Percentiles rank a stretch among this genome's conserved stretches.
Conservation (phyloP, 1,139 yeast species). For the Zygotorulaspora mrakii region DNA sequence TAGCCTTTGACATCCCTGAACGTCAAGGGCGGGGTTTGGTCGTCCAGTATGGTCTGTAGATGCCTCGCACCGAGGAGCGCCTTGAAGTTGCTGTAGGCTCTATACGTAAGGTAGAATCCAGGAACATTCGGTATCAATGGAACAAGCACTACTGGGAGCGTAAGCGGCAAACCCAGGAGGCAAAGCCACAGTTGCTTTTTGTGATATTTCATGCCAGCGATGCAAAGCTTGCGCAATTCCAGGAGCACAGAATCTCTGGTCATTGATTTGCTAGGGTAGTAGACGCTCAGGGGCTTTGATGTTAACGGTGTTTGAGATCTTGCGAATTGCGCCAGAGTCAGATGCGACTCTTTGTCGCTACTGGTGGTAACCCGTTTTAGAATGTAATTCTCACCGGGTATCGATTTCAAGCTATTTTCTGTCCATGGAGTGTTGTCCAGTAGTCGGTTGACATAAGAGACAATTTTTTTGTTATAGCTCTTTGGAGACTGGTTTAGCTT, state of each 20-base stretch:
- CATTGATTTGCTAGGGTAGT: conserved; percentile 27
- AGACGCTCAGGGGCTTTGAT: conserved; percentile 18
- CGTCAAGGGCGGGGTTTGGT: conserved; percentile 20
- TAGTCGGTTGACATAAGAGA: conserved; percentile 40
- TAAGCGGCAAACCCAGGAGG: conserved; percentile 65
- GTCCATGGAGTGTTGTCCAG: conserved; percentile 49
- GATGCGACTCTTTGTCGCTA: conserved; percentile 18
- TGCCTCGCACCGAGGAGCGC: conserved; percentile 77
- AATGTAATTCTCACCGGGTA: conserved; percentile 44
- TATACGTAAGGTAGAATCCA: conserved; percentile 77
- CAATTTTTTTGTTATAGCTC: conserved; percentile 43
- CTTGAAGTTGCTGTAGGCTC: conserved; percentile 80
- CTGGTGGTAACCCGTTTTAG: conserved; percentile 26
- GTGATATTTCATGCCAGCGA: conserved; percentile 43
- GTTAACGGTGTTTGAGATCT: conserved; percentile 11
- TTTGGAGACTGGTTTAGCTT: conserved; percentile 42
- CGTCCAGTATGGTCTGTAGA: conserved; percentile 37
- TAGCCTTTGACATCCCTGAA: conserved; percentile 26
- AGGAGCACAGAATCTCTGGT: conserved; percentile 24
- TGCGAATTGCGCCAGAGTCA: conserved; percentile 13
- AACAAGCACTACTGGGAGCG: conserved; percentile 72
- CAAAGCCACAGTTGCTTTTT: conserved; percentile 46
- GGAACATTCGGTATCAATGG: conserved; percentile 97
- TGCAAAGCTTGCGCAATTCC: conserved; percentile 35
- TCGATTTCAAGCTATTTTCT: conserved; percentile 48